Conservation (phyloP, 371 early-diverging fungal species). For the Rhizopus arrhizus region DNA sequence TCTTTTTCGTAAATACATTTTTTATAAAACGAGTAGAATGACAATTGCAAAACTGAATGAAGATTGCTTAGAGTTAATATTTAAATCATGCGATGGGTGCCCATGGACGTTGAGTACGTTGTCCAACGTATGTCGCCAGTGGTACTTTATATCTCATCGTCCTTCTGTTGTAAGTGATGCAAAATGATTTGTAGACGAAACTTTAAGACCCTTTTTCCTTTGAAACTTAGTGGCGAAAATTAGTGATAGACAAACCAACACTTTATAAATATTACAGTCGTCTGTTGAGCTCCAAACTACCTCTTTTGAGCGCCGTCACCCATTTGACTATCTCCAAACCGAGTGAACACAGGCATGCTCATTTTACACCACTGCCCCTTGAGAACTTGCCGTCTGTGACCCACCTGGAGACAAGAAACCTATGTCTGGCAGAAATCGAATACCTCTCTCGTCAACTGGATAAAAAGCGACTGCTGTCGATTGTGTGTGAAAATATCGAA, state of each 20-base stretch:
- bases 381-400: slow-evolving; percentile 9
- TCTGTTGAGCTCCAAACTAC: slow-evolving; percentile 13
- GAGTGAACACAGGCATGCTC: slow-evolving; percentile 23
- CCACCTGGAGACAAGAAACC: slow-evolving; percentile 20
- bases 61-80: slow-evolving; percentile 27
- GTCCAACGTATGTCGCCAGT: slow-evolving; percentile 22
- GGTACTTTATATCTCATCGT: slow-evolving; percentile 23
- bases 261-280: slow-evolving; percentile 15
- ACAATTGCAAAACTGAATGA: slow-evolving; percentile 14
- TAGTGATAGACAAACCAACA: slow-evolving; percentile 11
- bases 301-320: slow-evolving; percentile 13
- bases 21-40: neutral
- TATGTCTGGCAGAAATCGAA: slow-evolving; percentile 29
- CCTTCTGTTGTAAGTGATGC: slow-evolving; percentile 23
- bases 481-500: slow-evolving; percentile 22
- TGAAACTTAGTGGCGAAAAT: slow-evolving; percentile 16
- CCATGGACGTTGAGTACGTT: slow-evolving; percentile 23
- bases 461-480: neutral
- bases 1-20: neutral
- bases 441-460: slow-evolving; percentile 13
- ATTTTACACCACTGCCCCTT: slow-evolving; percentile 20
- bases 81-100: slow-evolving; percentile 20
- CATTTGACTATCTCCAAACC: slow-evolving; percentile 20
- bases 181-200: neutral
- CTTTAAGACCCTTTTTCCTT: neutral